Percentiles rank a stretch among this genome's conserved stretches.
Conservation (phyloP, 306 rosid genomes). For the Leucaena leucocephala region DNA sequence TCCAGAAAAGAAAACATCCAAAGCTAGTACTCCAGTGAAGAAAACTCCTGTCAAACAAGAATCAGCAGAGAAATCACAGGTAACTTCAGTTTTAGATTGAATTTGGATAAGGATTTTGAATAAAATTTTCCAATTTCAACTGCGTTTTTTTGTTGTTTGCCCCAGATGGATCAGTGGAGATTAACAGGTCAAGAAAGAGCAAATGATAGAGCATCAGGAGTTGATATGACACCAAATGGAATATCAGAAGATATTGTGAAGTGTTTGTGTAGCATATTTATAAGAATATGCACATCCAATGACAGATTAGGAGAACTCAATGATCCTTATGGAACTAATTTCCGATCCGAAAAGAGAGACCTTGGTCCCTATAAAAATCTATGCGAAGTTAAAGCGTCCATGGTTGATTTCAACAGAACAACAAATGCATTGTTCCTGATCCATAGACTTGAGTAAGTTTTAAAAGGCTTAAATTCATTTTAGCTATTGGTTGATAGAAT, state of each 20-base stretch:
- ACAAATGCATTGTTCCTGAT: slow-evolving; percentile 62
- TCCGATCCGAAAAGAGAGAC: slow-evolving; percentile 56
- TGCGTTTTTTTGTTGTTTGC: slow-evolving; percentile 24
- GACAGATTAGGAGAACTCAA: slow-evolving; percentile 52
- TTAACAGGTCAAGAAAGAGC: slow-evolving; percentile 61
- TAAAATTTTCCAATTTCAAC: neutral
- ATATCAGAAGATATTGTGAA: slow-evolving; percentile 78
- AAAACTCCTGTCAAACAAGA: slow-evolving; percentile 60
- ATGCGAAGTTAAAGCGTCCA: slow-evolving; percentile 59
- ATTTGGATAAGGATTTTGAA: neutral
- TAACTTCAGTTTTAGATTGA: slow-evolving; percentile 22
- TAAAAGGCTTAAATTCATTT: neutral
- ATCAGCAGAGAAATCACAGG: slow-evolving; percentile 59
- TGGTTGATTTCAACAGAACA: slow-evolving; percentile 66
- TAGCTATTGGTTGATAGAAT: slow-evolving; percentile 12
- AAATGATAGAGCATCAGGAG: slow-evolving; percentile 47
- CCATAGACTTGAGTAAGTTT: slow-evolving; percentile 77
- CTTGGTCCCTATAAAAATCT: slow-evolving; percentile 73
- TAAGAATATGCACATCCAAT: slow-evolving; percentile 59
- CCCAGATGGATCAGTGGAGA: slow-evolving; percentile 61
- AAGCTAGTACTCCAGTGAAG: slow-evolving; percentile 54
- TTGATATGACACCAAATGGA: slow-evolving; percentile 64
- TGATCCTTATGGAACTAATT: slow-evolving; percentile 75
- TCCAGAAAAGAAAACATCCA: slow-evolving; percentile 61
- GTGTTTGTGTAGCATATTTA: slow-evolving; percentile 70